Evolutionary conservation across 345 rosid genomes (phyloP), one percentile per base, ranked within the genome.

Genomic region (Salix purpurea): DNA sequence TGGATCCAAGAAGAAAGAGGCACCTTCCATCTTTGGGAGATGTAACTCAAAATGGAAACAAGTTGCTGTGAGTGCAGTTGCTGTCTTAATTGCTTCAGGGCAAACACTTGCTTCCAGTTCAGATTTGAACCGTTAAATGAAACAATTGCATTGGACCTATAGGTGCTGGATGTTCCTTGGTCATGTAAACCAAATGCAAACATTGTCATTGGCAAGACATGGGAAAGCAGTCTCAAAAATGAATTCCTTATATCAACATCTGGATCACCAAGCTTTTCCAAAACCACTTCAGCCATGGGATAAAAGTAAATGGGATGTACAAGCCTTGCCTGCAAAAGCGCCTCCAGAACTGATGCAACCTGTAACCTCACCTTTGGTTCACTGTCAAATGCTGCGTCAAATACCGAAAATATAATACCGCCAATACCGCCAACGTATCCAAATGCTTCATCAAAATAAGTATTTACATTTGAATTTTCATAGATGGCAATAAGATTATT

Each of bases 1-100:
- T 90, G 91, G 79, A 91, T 87, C 98, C 97, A 94, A 78, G 90
- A 83, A 76, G 98, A 82, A 85, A 92, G 94, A 65, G 93, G 93
- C 66, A 83, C 91, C 80, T 92, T 94, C 97, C 92, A 91, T 84
- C 97, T 89, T 77, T 92, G 97, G 19, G 93, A 92, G 81, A 94
- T 87, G 85, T 94, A 94, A 80, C 97, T 92, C 88, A 94, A 84
- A 88, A 94, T 85, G 68, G 96, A 86, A 79, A 94, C 94, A 76
- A 92, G 94, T 84, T 94, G 97, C 79, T 92, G 97, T 23, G 94
- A 91, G 73, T 89, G 91, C 82, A 94, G 89, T 79, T 87, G 94
- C 79, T 84, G 91, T 65, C 76, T 86, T 30, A 88, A 80, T 82
- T 88, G 96, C 88, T 87, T 92, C 83, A 94, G 85, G 80, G 97